Conservation (phyloP, 129 eudicot species). For the Deinandra increscens region DNA sequence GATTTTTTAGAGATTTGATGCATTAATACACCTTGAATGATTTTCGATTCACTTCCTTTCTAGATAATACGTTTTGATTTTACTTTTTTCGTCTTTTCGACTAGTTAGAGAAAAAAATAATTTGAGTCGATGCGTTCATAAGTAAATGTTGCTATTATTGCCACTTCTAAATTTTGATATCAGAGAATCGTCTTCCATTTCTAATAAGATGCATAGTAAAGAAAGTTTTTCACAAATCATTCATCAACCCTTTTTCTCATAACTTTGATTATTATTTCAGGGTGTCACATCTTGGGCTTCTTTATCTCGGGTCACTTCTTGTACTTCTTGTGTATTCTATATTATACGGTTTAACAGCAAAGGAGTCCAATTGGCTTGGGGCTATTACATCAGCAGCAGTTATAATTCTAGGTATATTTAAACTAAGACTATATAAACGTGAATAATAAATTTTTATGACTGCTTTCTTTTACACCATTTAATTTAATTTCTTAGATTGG, state of each 20-base stretch:
- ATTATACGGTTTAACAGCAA: slow-evolving; percentile 89
- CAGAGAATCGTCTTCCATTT: not conserved
- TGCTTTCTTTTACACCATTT: slow-evolving; percentile 2
- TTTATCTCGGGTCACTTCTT: slow-evolving; percentile 80
- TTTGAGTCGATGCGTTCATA: not conserved
- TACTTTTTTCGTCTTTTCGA: not conserved
- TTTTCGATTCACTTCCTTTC: too few relatives aligned
- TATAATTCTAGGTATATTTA: slow-evolving; percentile 73
- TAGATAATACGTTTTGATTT: not conserved
- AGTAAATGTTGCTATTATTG: not conserved
- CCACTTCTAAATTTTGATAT: not conserved
- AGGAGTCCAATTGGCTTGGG: slow-evolving; percentile 93
- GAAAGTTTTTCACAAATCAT: not conserved
- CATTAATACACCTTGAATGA: not conserved
- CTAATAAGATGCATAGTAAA: not conserved
- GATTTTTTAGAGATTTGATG: too few relatives aligned
- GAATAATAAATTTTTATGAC: not conserved
- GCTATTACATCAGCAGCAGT: slow-evolving; percentile 95
- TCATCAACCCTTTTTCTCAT: not conserved
- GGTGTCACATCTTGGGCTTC: slow-evolving; percentile 89
- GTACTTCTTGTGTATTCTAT: slow-evolving; percentile 91
- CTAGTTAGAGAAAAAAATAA: not conserved
- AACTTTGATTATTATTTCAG: slow-evolving; percentile 41
- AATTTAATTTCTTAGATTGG: slow-evolving; percentile 61
- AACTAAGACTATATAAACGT: not conserved